These are phyloP conservation scores for Gossypium trilobum DNA, from an alignment of 441 rosid species.

Conservation along the genomic window DNA sequence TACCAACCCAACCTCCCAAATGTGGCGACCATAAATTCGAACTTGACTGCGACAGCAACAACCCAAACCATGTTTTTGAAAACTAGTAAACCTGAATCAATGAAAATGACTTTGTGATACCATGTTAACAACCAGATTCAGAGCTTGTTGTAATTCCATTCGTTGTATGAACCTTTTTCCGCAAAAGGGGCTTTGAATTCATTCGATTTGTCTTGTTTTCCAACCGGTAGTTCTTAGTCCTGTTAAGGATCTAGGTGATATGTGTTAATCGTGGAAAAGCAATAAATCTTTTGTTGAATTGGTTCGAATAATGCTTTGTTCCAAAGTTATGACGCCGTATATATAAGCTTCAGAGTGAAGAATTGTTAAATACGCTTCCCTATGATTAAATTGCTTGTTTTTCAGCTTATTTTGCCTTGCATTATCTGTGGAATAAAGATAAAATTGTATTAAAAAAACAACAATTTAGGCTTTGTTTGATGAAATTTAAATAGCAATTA, in stretches of 20 bases:
- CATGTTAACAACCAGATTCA: constrained; percentile 51
- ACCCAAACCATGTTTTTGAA: constrained; percentile 41
- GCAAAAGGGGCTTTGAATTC: constrained; percentile 56
- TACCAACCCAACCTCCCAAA: too few species aligned
- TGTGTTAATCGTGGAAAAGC: constrained; percentile 56
- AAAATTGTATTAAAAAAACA: neutral
- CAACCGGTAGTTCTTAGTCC: constrained; percentile 55
- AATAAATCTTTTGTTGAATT: constrained; percentile 39
- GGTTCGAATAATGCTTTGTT: constrained; percentile 50
- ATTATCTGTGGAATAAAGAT: neutral
- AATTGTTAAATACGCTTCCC: constrained; percentile 57
- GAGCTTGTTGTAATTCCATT: constrained; percentile 73
- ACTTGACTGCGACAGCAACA: too few species aligned
- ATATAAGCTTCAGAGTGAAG: constrained; percentile 69
- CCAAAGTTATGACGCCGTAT: constrained; percentile 68
- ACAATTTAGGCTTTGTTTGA: neutral
- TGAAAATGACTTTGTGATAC: constrained; percentile 54
- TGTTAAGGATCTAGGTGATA: constrained; percentile 26
- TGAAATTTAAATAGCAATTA: neutral
- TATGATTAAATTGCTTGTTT: constrained; percentile 6
- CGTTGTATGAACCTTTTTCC: constrained; percentile 45
- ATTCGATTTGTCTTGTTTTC: constrained; percentile 36
- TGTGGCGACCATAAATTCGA: too few species aligned
- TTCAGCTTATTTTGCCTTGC: neutral
- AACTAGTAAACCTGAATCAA: constrained; percentile 55